Evolutionary conservation across 2,329 filamentous ascomycete species (phyloP), one percentile per base, ranked within the genome.

Genomic region (Leptosphaerulina australis): DNA sequence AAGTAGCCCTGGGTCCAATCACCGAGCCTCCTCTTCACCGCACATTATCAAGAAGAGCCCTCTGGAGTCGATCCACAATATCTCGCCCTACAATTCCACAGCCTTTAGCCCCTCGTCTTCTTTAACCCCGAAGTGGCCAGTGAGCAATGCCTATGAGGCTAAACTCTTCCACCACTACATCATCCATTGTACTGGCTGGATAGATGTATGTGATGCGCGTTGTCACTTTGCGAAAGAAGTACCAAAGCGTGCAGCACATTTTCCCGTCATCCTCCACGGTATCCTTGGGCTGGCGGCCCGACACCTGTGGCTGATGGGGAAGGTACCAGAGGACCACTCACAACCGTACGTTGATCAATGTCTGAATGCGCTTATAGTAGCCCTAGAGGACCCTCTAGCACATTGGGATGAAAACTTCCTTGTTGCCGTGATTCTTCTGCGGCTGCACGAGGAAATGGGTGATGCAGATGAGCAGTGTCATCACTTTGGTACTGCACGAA

Each of bases 361-460:
- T 48, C 66, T 81, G 8, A 72, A 77, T 44, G 63, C 78, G 9
- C 69, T 81, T 4, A 79, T 81, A 2, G 66, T 74, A 9, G 74
- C 75, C 2, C 67, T 81, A 11, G 71, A 76, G 6, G 70, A 72
- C 26, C 74, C 77, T 0, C 68, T 69, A 1, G 65, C 73, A 1
- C 71, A 72, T 1, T 78, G 76, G 58, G 76, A 78, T 37, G 78
- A 78, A 24, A 76, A 75, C 12, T 71, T 80, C 2, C 64, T 81
- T 0, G 72, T 77, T 0, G 76, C 78, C 0, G 77, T 81, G 0
- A 79, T 81, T 7, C 72, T 81, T 5, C 62, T 80, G 15, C 73
- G 79, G 0, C 68, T 80, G 4, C 79, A 80, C 44, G 79, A 81
- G 58, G 79, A 81, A 46, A 72, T 72, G 68, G 69, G 70, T 18